phyloP scores from a whole-genome alignment of 2,329 filamentous ascomycete species.

The Exserohilum turcica region DNA sequence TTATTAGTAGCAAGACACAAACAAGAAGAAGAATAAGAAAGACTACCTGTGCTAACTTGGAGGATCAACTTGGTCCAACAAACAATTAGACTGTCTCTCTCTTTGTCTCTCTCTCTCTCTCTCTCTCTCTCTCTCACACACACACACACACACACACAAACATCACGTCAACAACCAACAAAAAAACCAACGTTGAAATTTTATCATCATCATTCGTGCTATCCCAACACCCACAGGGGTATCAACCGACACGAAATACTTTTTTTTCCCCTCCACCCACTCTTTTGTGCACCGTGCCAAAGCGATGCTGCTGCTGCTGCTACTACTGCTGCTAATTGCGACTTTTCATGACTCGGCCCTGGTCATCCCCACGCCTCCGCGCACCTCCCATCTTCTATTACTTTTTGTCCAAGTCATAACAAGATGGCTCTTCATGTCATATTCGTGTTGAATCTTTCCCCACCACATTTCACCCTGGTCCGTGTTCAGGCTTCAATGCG shows the following conservation, averaged over 20 bases:
- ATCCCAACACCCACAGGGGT: constrained; percentile 22
- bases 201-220: constrained; percentile 17
- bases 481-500: constrained; percentile 58
- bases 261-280: constrained; percentile 3
- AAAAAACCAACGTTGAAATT: background rate
- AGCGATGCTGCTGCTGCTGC: no score
- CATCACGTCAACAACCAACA: background rate
- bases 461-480: background rate
- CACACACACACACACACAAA: no score
- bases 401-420: constrained; percentile 12
- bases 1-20: no score
- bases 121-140: no score
- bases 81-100: no score
- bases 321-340: constrained; percentile 5
- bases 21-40: no score
- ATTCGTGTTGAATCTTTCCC: constrained; percentile 1
- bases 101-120: no score
- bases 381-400: constrained; percentile 1
- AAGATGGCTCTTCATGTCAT: constrained; percentile 9
- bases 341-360: constrained; percentile 17
- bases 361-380: background rate
- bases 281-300: constrained; percentile 2
- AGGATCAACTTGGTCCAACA: no score
- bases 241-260: constrained; percentile 18
- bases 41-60: no score